Evolutionary conservation across 176 grass and related monocot species (phyloP).

Genomic region (Zea mays): DNA sequence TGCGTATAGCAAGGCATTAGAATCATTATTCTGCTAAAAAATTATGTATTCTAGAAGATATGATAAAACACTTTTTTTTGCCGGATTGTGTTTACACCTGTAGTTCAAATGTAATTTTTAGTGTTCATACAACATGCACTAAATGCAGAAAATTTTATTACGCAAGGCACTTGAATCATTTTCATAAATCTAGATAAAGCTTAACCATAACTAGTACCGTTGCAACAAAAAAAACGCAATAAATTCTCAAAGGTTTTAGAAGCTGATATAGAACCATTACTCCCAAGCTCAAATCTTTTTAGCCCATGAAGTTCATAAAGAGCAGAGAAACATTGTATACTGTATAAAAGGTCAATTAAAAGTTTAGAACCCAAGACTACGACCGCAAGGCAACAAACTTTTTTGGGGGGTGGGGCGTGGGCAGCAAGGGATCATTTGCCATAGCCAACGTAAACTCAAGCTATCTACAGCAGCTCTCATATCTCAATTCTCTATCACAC

Average conservation of each 20-base stretch:
- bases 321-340: not conserved
- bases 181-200: too few species aligned
- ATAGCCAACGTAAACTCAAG: too few species aligned
- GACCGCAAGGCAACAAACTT: not conserved
- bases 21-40: not conserved
- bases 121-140: not conserved
- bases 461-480: too few species aligned
- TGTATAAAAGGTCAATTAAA: not conserved
- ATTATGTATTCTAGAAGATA: not conserved
- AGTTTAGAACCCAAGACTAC: not conserved
- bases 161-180: not conserved
- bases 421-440: too few species aligned
- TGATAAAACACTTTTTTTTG: not conserved
- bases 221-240: not conserved
- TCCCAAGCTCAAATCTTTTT: slow-evolving; percentile 4
- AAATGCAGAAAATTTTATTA: slow-evolving; percentile 7
- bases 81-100: not conserved
- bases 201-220: not conserved
- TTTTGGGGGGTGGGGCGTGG: too few species aligned
- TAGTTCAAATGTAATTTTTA: not conserved
- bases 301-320: not conserved
- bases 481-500: too few species aligned
- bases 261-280: not conserved
- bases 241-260: not conserved
- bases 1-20: slow-evolving; percentile 1